Evolutionary conservation across 2,329 filamentous ascomycete species (phyloP).

Genomic region (Claviceps pusilla): DNA sequence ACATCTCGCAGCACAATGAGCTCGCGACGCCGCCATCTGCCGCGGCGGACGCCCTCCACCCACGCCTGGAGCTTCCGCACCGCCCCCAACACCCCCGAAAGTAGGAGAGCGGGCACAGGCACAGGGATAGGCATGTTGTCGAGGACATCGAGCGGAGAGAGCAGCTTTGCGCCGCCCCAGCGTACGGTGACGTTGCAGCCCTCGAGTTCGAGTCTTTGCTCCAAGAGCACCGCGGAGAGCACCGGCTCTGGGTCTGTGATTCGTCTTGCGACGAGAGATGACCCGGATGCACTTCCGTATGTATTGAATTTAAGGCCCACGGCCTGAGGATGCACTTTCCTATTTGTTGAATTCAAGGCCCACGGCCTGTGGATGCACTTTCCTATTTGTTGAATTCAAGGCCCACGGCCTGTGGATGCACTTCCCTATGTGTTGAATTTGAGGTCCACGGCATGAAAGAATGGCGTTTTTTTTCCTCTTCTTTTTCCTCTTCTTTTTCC

Average conservation of each 20-base stretch:
- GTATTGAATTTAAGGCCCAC: constrained; percentile 21
- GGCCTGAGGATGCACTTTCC: constrained; percentile 4
- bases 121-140: constrained; percentile 18
- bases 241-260: constrained; percentile 30
- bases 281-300: constrained; percentile 20
- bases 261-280: constrained; percentile 27
- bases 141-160: constrained; percentile 19
- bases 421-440: constrained; percentile 19
- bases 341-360: constrained; percentile 21
- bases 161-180: constrained; percentile 27
- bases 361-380: constrained; percentile 16
- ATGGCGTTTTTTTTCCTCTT: background rate
- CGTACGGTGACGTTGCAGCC: constrained; percentile 24
- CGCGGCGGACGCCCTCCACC: constrained; percentile 25
- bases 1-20: constrained; percentile 18
- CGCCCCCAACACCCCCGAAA: constrained; percentile 38
- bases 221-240: constrained; percentile 18
- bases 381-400: constrained; percentile 24
- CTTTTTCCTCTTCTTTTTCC: too few relatives aligned
- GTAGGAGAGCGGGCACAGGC: constrained; percentile 16
- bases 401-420: constrained; percentile 12
- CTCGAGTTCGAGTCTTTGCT: constrained; percentile 26
- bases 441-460: constrained; percentile 13
- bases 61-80: constrained; percentile 33
- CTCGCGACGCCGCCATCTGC: constrained; percentile 13